These are phyloP conservation scores for Fusarium neocosmosporiellum DNA, from an alignment of 2,329 filamentous ascomycete species.

Conservation along the genomic window DNA sequence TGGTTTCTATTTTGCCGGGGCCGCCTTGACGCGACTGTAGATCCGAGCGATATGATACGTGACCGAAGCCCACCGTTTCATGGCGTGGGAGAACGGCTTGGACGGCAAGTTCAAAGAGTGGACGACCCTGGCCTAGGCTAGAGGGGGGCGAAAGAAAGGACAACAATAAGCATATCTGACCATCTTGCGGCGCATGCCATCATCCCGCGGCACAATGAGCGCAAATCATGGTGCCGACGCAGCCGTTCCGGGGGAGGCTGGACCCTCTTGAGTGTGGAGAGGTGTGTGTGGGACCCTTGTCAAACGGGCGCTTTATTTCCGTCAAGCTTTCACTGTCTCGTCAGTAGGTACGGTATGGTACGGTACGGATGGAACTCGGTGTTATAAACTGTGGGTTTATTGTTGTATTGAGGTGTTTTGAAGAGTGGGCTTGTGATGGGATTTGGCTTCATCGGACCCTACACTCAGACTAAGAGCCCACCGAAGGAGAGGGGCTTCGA, in stretches of 20 bases:
- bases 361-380: conserved; percentile 4
- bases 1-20: conserved; percentile 2
- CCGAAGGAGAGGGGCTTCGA: conserved; percentile 27
- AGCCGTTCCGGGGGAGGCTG: conserved; percentile 40
- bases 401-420: neutral
- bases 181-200: conserved; percentile 43
- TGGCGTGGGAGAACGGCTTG: conserved; percentile 22
- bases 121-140: neutral
- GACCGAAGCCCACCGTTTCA: conserved; percentile 23
- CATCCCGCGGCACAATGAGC: conserved; percentile 40
- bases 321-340: neutral
- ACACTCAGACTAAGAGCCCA: conserved; percentile 3
- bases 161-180: conserved; percentile 46
- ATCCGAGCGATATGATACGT: neutral
- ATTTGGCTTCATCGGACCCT: neutral
- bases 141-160: neutral
- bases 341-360: neutral
- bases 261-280: conserved; percentile 2
- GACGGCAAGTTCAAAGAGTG: conserved; percentile 20
- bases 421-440: conserved; percentile 4
- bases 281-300: conserved; percentile 24
- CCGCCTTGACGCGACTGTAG: neutral
- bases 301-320: conserved; percentile 31
- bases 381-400: conserved; percentile 6
- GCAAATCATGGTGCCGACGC: conserved; percentile 43